These are phyloP conservation scores for Pseudodiploospora longispora DNA, from an alignment of 2,329 filamentous ascomycete genomes.

Conservation along the genomic window DNA sequence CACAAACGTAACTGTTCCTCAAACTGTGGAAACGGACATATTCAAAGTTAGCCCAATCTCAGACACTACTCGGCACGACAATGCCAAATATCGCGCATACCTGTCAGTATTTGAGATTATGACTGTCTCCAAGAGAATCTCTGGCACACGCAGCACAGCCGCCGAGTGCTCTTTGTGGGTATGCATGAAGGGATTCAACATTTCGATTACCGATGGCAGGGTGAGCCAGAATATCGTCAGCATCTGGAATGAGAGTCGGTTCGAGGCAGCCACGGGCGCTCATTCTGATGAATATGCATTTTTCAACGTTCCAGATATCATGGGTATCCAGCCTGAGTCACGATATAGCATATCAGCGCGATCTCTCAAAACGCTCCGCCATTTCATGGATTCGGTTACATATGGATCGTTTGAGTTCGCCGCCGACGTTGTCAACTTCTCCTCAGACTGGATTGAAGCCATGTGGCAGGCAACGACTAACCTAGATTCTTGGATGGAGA, in stretches of 20 bases:
- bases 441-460: slow-evolving; percentile 30
- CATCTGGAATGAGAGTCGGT: slow-evolving; percentile 22
- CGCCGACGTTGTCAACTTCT: slow-evolving; percentile 20
- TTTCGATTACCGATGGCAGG: slow-evolving; percentile 20
- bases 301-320: slow-evolving; percentile 19
- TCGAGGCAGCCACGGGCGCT: slow-evolving; percentile 17
- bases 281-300: slow-evolving; percentile 24
- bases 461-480: slow-evolving; percentile 25
- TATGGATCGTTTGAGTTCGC: slow-evolving; percentile 22
- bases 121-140: slow-evolving; percentile 16
- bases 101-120: slow-evolving; percentile 29
- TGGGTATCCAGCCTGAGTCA: slow-evolving; percentile 17
- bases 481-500: slow-evolving; percentile 23
- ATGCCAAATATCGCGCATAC: slow-evolving; percentile 13
- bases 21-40: slow-evolving; percentile 14
- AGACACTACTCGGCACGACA: background rate
- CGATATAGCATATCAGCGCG: slow-evolving; percentile 23
- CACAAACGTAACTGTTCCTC: slow-evolving; percentile 18
- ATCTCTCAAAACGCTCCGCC: slow-evolving; percentile 21
- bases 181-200: slow-evolving; percentile 24
- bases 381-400: slow-evolving; percentile 24
- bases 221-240: slow-evolving; percentile 15
- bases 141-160: slow-evolving; percentile 13
- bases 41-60: slow-evolving; percentile 22
- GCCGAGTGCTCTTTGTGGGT: slow-evolving; percentile 30